A percentile compares a stretch with the other conserved stretches of the same genome.
phyloP scores from a whole-genome alignment of 1,284 basidiomycete genomes.

The Kwoniella shivajii region DNA sequence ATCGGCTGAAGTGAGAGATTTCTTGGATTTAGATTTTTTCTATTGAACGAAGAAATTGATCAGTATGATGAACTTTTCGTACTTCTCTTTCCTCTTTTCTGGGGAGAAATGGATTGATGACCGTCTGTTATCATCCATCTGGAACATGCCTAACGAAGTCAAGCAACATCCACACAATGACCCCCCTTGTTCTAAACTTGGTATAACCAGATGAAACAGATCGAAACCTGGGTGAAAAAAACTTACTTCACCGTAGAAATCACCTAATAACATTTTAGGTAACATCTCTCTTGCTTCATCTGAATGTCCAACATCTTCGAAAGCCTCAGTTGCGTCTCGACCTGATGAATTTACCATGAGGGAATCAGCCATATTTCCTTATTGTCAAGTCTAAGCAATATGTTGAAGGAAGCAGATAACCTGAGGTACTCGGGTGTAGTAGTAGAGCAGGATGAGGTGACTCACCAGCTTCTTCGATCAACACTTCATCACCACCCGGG shows the following conservation, averaged over 20 bases:
- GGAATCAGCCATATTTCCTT: background rate
- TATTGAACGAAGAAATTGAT: background rate
- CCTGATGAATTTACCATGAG: slow-evolving; percentile 42
- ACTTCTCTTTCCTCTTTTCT: too few relatives aligned
- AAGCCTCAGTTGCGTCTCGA: slow-evolving; percentile 95
- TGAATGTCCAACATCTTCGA: slow-evolving; percentile 99
- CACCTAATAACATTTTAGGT: slow-evolving; percentile 72
- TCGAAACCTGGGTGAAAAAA: too few relatives aligned
- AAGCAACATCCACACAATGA: too few relatives aligned
- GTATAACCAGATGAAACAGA: background rate
- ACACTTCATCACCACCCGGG: slow-evolving; percentile 96
- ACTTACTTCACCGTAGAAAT: slow-evolving; percentile 67
- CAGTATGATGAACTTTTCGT: too few relatives aligned
- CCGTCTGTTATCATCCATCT: too few relatives aligned
- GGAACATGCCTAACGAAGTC: too few relatives aligned
- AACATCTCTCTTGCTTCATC: slow-evolving; percentile 95
- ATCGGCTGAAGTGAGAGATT: slow-evolving; percentile 17
- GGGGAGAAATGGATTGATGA: too few relatives aligned
- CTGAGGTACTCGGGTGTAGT: too few relatives aligned
- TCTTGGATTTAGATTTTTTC: slow-evolving; percentile 3
- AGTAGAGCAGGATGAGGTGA: slow-evolving; percentile 35
- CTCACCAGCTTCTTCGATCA: slow-evolving; percentile 87
- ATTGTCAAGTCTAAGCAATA: background rate
- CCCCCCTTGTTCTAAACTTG: background rate
- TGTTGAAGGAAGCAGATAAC: background rate